Evolutionary conservation across 352 stramenopile genomes (phyloP).

Genomic region (Globisporangium acanthophoron): DNA sequence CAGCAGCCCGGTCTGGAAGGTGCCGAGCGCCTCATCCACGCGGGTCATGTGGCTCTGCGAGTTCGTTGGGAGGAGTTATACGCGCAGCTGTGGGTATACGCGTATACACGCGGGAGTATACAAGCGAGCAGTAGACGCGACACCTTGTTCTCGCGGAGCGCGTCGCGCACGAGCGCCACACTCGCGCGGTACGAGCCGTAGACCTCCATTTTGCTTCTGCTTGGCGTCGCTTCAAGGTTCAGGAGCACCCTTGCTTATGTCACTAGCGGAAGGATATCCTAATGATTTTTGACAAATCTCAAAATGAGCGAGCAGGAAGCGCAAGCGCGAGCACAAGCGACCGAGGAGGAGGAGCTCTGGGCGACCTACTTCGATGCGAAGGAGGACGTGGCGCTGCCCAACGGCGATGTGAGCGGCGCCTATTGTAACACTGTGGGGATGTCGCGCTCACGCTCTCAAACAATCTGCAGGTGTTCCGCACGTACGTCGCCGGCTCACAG

Average conservation of each 20-base stretch:
- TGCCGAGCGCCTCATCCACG: conserved; percentile 46
- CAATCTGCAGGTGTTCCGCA: conserved; percentile 56
- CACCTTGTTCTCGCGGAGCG: conserved; percentile 62
- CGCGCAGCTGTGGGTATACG: background rate
- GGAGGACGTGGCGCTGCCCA: conserved; percentile 52
- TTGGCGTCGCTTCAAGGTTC: background rate
- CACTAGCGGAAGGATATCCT: too few species aligned
- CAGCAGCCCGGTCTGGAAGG: conserved; percentile 58
- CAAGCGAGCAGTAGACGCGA: too few species aligned
- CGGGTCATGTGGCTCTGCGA: conserved; percentile 50
- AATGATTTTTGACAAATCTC: too few species aligned
- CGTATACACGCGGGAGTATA: too few species aligned
- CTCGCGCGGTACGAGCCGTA: conserved; percentile 40
- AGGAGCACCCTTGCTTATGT: too few species aligned
- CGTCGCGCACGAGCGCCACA: conserved; percentile 55
- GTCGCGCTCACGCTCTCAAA: background rate
- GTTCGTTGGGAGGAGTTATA: background rate
- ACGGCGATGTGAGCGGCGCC: conserved; percentile 49
- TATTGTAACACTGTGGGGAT: background rate
- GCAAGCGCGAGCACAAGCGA: background rate
- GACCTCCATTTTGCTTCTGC: conserved; percentile 37
- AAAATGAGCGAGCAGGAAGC: background rate
- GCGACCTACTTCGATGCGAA: conserved; percentile 69
- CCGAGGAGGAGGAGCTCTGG: conserved; percentile 22
- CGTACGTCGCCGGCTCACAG: conserved; percentile 61